These are phyloP conservation scores for Ceratorhiza oryzae-sativae DNA, from an alignment of 1,284 basidiomycete genomes.

Conservation along the genomic window DNA sequence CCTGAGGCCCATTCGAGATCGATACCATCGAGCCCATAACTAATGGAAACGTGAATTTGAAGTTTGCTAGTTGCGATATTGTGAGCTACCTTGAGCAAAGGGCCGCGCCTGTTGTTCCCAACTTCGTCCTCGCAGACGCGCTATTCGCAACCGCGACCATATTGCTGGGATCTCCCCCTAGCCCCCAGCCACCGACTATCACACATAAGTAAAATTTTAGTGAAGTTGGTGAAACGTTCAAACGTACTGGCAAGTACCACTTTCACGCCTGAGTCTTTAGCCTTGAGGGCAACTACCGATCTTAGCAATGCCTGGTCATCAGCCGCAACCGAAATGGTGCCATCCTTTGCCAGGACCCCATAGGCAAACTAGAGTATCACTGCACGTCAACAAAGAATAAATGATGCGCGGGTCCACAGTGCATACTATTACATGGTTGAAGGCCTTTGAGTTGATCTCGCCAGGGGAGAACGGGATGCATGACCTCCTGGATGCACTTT, in stretches of 20 bases:
- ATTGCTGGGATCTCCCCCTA: slow-evolving; percentile 30
- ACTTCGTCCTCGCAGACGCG: slow-evolving; percentile 32
- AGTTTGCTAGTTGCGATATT: not conserved
- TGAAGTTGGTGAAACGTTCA: not conserved
- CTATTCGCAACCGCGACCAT: slow-evolving; percentile 25
- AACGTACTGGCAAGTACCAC: slow-evolving; percentile 35
- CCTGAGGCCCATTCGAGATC: slow-evolving; percentile 37
- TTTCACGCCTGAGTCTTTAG: not conserved
- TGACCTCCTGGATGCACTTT: slow-evolving; percentile 14
- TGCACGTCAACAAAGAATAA: no score
- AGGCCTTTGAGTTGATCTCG: slow-evolving; percentile 12
- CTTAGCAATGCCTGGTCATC: slow-evolving; percentile 22
- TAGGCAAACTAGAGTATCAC: slow-evolving; percentile 40
- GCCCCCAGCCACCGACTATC: slow-evolving; percentile 38
- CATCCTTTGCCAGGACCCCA: slow-evolving; percentile 25
- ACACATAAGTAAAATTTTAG: not conserved
- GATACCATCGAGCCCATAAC: slow-evolving; percentile 23
- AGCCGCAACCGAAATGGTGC: slow-evolving; percentile 33
- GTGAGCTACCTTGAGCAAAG: slow-evolving; percentile 18
- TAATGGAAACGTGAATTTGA: not conserved
- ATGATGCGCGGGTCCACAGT: no score
- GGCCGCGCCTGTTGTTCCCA: slow-evolving; percentile 34
- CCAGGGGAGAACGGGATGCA: slow-evolving; percentile 26
- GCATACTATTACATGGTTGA: slow-evolving; percentile 26
- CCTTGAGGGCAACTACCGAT: slow-evolving; percentile 22